Base-by-base conservation (phyloP, 805 yeast genomes). In the Metschnikowia gelsemii region DNA sequence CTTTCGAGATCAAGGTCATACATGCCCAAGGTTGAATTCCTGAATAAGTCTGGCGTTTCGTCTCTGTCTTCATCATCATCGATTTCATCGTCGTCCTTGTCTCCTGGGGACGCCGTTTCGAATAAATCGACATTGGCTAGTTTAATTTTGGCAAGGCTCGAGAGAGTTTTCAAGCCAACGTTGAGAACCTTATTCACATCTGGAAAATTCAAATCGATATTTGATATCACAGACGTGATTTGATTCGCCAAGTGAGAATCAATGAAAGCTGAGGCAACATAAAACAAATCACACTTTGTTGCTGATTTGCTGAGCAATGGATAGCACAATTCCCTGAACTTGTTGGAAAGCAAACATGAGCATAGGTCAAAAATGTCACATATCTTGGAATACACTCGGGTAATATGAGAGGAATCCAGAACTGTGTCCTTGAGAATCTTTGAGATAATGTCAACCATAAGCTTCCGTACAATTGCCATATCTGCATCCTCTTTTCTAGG, bases 21-120 rank as follows among this genome's bases (percentile, higher is more conserved):
- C 95, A 91, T 90, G 1, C 96, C 97, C 29, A 91, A 70, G 0
- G 97, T 87, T 0, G 97, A 90, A 58, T 93, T 90, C 28, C 84
- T 71, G 62, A 91, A 80, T 55, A 90, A 68, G 58, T 90, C 90
- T 0, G 95, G 89, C 0, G 89, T 78, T 39, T 87, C 91, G 39
- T 84, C 95, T 22, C 73, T 58, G 21, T 70, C 66, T 26, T 82
- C 87, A 20, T 75, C 79, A n/a, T 79, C 86, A 27, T 60, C 58
- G 5, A 60, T 55, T 11, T 58, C 66, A 9, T 63, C 70, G 17
- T 64, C 70, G 18, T 72, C 78, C 21, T 64, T 67, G 13, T 82
- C 91, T 23, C 77, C 82, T 31, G 73, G 77, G 17, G 58, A 43
- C 8, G 58, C 59, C 8, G 73, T 74, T 45, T 76, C 79, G 56